These are phyloP conservation scores for Ploettnerulaceae sp. DNA, from an alignment of 2,329 filamentous ascomycete genomes.

Conservation along the genomic window DNA sequence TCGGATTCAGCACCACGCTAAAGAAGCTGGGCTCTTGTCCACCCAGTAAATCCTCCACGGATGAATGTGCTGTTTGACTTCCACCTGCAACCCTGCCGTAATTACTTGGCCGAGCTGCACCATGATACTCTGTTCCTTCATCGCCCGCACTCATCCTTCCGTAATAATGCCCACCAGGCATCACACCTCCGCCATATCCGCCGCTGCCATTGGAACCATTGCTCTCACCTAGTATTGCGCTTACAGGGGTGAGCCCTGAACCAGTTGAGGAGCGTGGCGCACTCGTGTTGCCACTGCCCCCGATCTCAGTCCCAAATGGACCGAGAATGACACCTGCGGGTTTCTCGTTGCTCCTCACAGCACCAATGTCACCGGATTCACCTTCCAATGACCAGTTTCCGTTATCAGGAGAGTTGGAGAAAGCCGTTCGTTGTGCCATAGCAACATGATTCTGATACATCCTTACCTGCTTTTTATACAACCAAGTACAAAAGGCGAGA, in stretches of 20 bases:
- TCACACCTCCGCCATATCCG: conserved; percentile 22
- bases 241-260: conserved; percentile 4
- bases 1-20: conserved; percentile 62
- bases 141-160: conserved; percentile 30
- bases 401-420: conserved; percentile 37
- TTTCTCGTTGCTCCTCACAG: conserved; percentile 23
- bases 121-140: conserved; percentile 23
- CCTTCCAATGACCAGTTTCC: conserved; percentile 20
- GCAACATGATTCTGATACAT: conserved; percentile 68
- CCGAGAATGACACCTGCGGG: conserved; percentile 23
- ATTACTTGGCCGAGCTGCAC: conserved; percentile 17
- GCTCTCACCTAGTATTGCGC: conserved; percentile 4
- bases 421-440: conserved; percentile 54
- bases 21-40: conserved; percentile 68
- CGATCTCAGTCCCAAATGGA: conserved; percentile 28
- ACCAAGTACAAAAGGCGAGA: conserved; percentile 66
- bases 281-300: conserved; percentile 12
- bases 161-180: conserved; percentile 23
- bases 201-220: conserved; percentile 3
- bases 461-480: conserved; percentile 65
- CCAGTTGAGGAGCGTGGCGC: conserved; percentile 1
- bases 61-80: background rate
- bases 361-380: background rate
- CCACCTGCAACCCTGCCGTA: background rate
- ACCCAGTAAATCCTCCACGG: conserved; percentile 50